Conservation (phyloP, 768 basidiomycete species). For the Tylopilus sp. region DNA sequence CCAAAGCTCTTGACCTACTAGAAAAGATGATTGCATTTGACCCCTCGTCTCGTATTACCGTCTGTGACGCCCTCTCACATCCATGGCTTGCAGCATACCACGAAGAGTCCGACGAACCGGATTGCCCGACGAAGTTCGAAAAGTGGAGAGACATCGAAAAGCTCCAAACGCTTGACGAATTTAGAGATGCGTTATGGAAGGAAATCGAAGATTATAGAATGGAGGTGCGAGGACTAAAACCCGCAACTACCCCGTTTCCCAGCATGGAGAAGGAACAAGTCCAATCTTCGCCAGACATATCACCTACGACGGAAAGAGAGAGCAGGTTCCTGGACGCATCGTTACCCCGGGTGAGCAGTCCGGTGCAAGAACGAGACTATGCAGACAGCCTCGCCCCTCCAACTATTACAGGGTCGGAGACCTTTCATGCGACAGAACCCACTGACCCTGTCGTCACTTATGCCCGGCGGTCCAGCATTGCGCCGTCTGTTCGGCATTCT, state of each 20-base stretch:
- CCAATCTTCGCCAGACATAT: conserved; percentile 11
- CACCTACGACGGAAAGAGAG: conserved; percentile 14
- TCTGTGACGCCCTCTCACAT: conserved; percentile 77
- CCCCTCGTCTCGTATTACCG: conserved; percentile 69
- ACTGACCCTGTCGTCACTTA: conserved; percentile 73
- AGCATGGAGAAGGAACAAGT: conserved; percentile 15
- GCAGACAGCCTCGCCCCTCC: conserved; percentile 21
- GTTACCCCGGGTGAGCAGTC: conserved; percentile 19
- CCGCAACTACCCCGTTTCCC: conserved; percentile 11
- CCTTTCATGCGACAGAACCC: conserved; percentile 32
- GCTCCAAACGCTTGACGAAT: conserved; percentile 81
- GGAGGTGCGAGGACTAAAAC: conserved; percentile 68
- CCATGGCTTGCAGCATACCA: conserved; percentile 89
- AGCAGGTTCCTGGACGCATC: conserved; percentile 16
- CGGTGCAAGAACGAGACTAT: conserved; percentile 23
- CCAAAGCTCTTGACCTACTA: conserved; percentile 77
- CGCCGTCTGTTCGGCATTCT: conserved; percentile 58
- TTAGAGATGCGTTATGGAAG: conserved; percentile 75
- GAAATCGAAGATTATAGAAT: conserved; percentile 87
- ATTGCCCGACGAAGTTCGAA: conserved; percentile 72
- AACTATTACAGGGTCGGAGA: conserved; percentile 19
- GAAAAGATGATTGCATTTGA: conserved; percentile 82
- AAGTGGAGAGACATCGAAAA: conserved; percentile 85
- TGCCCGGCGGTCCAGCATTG: conserved; percentile 66
- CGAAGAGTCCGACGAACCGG: conserved; percentile 83